Evolutionary conservation across 148 eudicot genomes (phyloP).

Genomic region (Vaccinium vitisidaea): DNA sequence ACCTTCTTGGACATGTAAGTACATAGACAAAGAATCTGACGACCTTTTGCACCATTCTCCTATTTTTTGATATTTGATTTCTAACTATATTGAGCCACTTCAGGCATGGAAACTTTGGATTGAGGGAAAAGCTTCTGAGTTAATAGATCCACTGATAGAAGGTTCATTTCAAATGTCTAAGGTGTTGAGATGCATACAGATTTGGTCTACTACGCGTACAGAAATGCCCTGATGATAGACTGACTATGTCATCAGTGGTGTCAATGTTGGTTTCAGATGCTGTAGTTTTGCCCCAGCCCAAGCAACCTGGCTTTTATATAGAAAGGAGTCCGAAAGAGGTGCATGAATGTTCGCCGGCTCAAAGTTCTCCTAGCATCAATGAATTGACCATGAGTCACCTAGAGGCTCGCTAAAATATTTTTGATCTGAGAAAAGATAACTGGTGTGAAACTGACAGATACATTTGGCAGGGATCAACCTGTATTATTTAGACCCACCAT

Average conservation of each 20-base stretch:
- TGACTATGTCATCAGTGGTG: not conserved
- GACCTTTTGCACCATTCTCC: not conserved
- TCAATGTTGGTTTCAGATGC: constrained; percentile 1
- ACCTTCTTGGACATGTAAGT: constrained; percentile 12
- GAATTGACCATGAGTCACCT: not conserved
- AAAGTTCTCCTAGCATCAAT: not conserved
- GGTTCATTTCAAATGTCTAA: not conserved
- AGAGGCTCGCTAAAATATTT: not conserved
- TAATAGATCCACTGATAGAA: not conserved
- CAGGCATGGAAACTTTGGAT: constrained; percentile 25
- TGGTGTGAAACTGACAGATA: not conserved
- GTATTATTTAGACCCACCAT: not conserved
- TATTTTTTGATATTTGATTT: not conserved
- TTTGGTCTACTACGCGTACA: constrained; percentile 11
- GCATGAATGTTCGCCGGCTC: not conserved
- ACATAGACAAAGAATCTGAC: constrained; percentile 8
- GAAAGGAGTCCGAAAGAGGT: not conserved
- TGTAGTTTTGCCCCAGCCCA: not conserved
- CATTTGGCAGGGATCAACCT: not conserved
- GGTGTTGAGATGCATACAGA: not conserved
- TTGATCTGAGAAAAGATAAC: not conserved
- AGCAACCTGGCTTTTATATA: constrained; percentile 4
- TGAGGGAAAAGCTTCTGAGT: constrained; percentile 7
- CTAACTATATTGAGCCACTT: not conserved
- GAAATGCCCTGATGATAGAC: not conserved